Conservation (phyloP, 2,329 filamentous ascomycete genomes). For the Monosporascus sp. region DNA sequence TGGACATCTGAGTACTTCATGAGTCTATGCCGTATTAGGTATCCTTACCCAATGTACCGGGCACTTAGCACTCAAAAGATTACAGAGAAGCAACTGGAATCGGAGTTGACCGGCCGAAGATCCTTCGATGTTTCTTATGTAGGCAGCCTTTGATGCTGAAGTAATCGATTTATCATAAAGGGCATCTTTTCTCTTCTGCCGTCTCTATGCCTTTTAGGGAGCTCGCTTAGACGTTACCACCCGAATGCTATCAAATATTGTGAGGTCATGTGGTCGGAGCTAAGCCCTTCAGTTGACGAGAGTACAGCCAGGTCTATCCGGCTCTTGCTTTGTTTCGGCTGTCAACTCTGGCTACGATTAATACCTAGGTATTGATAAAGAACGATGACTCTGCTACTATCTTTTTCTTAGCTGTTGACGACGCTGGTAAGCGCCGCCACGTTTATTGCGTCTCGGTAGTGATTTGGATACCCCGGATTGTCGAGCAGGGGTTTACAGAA, state of each 20-base stretch:
- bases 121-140: background rate
- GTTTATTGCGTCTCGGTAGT: background rate
- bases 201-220: background rate
- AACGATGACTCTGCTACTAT: too few species aligned
- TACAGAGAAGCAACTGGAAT: constrained; percentile 7
- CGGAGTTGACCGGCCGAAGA: constrained; percentile 9
- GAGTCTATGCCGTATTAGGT: too few species aligned
- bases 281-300: background rate
- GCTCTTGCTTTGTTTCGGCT: background rate
- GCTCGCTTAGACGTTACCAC: background rate
- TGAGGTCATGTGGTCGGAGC: background rate
- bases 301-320: background rate
- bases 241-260: background rate
- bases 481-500: too few species aligned
- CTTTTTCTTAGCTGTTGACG: too few species aligned
- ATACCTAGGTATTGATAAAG: background rate
- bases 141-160: too few species aligned
- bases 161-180: background rate
- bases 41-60: background rate
- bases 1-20: too few species aligned
- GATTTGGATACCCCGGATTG: background rate
- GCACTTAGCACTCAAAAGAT: background rate
- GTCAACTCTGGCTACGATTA: background rate
- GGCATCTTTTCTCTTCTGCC: background rate
- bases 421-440: too few species aligned